phyloP scores from a whole-genome alignment of 495 filamentous ascomycete genomes.

The Penicillium samsonianum region DNA sequence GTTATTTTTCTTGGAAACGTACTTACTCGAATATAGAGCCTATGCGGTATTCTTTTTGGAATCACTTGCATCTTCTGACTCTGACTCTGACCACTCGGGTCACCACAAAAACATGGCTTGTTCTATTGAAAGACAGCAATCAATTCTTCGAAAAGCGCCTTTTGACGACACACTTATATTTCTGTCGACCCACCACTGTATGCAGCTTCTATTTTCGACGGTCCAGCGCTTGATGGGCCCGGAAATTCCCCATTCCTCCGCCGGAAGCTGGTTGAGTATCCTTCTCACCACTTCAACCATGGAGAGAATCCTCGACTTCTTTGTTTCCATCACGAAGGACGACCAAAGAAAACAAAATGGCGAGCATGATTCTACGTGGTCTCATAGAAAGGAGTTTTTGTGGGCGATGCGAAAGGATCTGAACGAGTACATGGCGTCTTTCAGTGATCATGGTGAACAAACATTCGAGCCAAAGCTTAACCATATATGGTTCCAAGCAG shows the following conservation, averaged over 20 bases:
- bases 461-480: constrained; percentile 16
- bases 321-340: constrained; percentile 25
- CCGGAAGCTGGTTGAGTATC: constrained; percentile 31
- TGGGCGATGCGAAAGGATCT: constrained; percentile 31
- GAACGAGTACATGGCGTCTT: constrained; percentile 22
- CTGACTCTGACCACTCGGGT: constrained; percentile 5
- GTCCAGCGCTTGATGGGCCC: constrained; percentile 34
- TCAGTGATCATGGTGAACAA: neutral
- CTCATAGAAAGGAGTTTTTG: constrained; percentile 31
- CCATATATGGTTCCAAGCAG: constrained; percentile 33
- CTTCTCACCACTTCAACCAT: constrained; percentile 35
- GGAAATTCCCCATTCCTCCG: constrained; percentile 26
- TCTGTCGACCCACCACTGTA: constrained; percentile 32
- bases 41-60: constrained; percentile 36
- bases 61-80: constrained; percentile 17
- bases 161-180: constrained; percentile 30
- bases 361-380: constrained; percentile 20
- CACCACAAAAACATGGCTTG: constrained; percentile 1
- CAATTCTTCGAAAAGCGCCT: constrained; percentile 31
- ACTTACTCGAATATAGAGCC: constrained; percentile 21
- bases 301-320: constrained; percentile 30
- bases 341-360: constrained; percentile 11
- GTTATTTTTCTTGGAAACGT: neutral
- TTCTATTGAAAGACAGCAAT: constrained; percentile 20
- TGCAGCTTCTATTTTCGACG: constrained; percentile 30